These are phyloP conservation scores for Beauveria brongniartii DNA, from an alignment of 2,329 filamentous ascomycete genomes.

Conservation along the genomic window DNA sequence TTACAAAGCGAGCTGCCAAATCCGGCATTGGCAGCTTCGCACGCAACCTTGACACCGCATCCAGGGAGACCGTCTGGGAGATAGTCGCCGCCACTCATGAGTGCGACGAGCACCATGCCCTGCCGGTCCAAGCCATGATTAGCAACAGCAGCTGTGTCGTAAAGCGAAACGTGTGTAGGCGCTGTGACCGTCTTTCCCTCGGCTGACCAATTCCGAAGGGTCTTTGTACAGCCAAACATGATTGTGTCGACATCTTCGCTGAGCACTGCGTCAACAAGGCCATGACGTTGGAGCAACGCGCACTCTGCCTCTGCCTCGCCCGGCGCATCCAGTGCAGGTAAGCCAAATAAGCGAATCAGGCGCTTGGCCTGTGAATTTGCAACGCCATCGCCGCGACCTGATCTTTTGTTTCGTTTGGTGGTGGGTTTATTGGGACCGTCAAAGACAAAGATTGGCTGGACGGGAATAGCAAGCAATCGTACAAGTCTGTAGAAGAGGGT, in stretches of 20 bases:
- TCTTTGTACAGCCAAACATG: slow-evolving; percentile 86
- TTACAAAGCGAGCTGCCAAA: slow-evolving; percentile 71
- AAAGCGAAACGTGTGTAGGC: slow-evolving; percentile 81
- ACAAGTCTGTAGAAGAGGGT: slow-evolving; percentile 89
- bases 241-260: slow-evolving; percentile 96
- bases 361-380: slow-evolving; percentile 73
- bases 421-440: slow-evolving; percentile 78
- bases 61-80: slow-evolving; percentile 78
- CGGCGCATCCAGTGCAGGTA: slow-evolving; percentile 75
- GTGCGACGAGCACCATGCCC: slow-evolving; percentile 86
- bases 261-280: slow-evolving; percentile 84
- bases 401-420: slow-evolving; percentile 81
- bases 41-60: slow-evolving; percentile 81
- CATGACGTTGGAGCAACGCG: slow-evolving; percentile 71
- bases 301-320: slow-evolving; percentile 97
- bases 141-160: slow-evolving; percentile 55
- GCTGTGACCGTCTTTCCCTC: slow-evolving; percentile 57
- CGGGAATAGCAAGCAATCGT: slow-evolving; percentile 65
- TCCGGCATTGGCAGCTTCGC: slow-evolving; percentile 80
- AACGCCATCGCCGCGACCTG: slow-evolving; percentile 55
- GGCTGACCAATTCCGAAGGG: slow-evolving; percentile 74
- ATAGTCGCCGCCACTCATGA: slow-evolving; percentile 96
- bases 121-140: slow-evolving; percentile 63
- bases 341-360: slow-evolving; percentile 76
- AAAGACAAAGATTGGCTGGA: slow-evolving; percentile 84